Evolutionary conservation across 1,284 basidiomycete genomes (phyloP).

Genomic region (Papiliotrema nemorosa): DNA sequence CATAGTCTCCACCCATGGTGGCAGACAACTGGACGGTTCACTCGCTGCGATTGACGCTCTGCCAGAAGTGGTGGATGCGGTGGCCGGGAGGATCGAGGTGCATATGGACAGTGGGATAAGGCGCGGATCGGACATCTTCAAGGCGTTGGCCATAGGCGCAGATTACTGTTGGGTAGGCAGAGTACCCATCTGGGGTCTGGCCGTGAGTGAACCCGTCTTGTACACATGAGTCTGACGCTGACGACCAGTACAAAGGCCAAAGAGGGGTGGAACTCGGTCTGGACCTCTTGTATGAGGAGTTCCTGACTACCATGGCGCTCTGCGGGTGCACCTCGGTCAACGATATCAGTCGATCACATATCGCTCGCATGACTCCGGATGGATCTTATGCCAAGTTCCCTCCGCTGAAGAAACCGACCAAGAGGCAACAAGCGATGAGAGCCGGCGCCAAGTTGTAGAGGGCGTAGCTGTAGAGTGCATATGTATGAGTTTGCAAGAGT

Average conservation of each 20-base stretch:
- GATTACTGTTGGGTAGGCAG: constrained; percentile 29
- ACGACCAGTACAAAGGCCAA: constrained; percentile 15
- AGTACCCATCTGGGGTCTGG: constrained; percentile 24
- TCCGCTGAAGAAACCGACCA: too few species aligned
- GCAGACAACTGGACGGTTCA: constrained; percentile 37
- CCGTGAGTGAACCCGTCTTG: constrained; percentile 2
- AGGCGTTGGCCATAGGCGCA: constrained; percentile 38
- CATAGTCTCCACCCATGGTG: constrained; percentile 45
- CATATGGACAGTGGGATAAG: constrained; percentile 39
- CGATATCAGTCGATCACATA: constrained; percentile 16
- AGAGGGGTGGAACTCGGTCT: constrained; percentile 16
- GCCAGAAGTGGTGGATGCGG: constrained; percentile 23
- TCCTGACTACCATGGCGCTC: constrained; percentile 19
- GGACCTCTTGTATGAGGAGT: constrained; percentile 19
- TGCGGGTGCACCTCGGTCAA: constrained; percentile 16
- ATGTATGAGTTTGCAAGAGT: too few species aligned
- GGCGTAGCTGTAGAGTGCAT: too few species aligned
- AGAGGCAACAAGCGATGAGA: too few species aligned
- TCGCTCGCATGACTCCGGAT: constrained; percentile 5
- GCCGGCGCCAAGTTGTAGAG: too few species aligned
- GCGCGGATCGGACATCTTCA: constrained; percentile 34
- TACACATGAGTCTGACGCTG: neutral
- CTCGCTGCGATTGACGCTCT: constrained; percentile 22
- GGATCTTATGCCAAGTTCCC: neutral
- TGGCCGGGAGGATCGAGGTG: constrained; percentile 27